These are phyloP conservation scores for Mycena kentingensis DNA, from an alignment of 768 basidiomycete genomes.

Conservation along the genomic window DNA sequence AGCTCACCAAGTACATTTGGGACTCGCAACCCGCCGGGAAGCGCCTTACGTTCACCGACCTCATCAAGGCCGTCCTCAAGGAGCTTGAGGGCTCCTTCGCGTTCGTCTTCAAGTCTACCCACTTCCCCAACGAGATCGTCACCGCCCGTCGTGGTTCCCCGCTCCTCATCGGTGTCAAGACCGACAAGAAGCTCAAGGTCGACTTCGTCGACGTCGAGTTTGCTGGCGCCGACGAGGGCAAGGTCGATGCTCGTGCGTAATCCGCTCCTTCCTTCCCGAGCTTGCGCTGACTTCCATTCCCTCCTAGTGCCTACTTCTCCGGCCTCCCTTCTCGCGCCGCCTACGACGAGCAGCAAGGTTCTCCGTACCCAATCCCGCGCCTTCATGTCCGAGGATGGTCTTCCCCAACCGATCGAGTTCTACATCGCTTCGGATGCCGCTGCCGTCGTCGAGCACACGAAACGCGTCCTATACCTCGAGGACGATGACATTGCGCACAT, in stretches of 20 bases:
- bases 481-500: constrained; percentile 99
- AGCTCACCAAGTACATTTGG: constrained; percentile 94
- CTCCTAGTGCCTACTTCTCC: constrained; percentile 54
- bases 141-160: constrained; percentile 97
- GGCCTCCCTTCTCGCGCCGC: constrained; percentile 66
- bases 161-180: constrained; percentile 96
- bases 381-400: constrained; percentile 98
- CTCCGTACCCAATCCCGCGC: constrained; percentile 94
- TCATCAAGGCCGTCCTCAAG: constrained; percentile 94
- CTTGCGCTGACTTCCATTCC: constrained; percentile 1
- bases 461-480: constrained; percentile 97
- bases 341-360: constrained; percentile 69
- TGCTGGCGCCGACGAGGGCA: constrained; percentile 61
- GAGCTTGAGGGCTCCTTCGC: constrained; percentile 99
- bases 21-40: constrained; percentile 83
- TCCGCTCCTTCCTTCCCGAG: background rate
- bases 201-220: constrained; percentile 99
- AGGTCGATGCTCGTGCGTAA: constrained; percentile 44
- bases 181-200: constrained; percentile 99
- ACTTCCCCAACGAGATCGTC: constrained; percentile 96
- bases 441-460: constrained; percentile 98
- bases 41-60: constrained; percentile 82
- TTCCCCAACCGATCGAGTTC: constrained; percentile 98
- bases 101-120: constrained; percentile 96
- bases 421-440: constrained; percentile 98